phyloP scores from a whole-genome alignment of 805 yeast genomes.

The Wickerhamiella hasegawae region DNA sequence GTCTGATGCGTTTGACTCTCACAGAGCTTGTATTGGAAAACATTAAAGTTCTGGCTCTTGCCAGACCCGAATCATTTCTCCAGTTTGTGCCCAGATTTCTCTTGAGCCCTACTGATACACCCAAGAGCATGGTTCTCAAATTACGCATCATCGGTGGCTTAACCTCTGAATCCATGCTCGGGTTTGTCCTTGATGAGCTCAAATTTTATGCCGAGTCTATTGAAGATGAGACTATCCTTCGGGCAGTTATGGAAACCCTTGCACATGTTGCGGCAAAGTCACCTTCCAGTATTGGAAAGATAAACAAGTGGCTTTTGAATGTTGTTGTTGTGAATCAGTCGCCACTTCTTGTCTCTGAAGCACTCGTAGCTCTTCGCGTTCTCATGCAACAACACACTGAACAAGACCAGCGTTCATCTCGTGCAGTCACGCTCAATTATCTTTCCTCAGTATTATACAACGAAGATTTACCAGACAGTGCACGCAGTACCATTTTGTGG shows the following conservation, averaged over 20 bases:
- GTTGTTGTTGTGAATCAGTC: slow-evolving; percentile 1
- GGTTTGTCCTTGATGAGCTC: slow-evolving; percentile 1
- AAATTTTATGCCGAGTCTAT: slow-evolving; percentile 3
- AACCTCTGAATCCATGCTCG: slow-evolving; percentile 1
- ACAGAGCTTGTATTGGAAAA: slow-evolving; percentile 32
- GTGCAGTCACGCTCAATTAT: slow-evolving; percentile 13
- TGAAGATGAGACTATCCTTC: slow-evolving; percentile 1
- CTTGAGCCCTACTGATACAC: slow-evolving; percentile 38
- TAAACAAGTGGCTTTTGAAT: slow-evolving; percentile 9
- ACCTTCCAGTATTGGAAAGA: slow-evolving; percentile 1
- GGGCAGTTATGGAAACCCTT: slow-evolving; percentile 5
- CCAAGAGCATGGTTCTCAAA: slow-evolving; percentile 33
- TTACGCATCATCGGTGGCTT: slow-evolving; percentile 23
- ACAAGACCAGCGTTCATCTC: not conserved
- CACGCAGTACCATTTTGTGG: slow-evolving; percentile 81
- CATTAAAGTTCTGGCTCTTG: slow-evolving; percentile 26
- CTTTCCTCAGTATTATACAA: slow-evolving; percentile 17
- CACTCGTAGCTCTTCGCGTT: slow-evolving; percentile 12
- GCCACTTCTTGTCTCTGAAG: slow-evolving; percentile 9
- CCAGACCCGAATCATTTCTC: slow-evolving; percentile 21
- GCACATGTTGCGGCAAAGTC: slow-evolving; percentile 6
- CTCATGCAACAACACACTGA: slow-evolving; percentile 10
- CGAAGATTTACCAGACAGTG: slow-evolving; percentile 22
- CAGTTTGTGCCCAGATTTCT: slow-evolving; percentile 26
- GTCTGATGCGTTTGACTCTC: slow-evolving; percentile 29